Percentiles rank a stretch among this genome's conserved stretches.
Evolutionary conservation across 2,329 filamentous ascomycete genomes (phyloP).

Genomic region (Sarocladiaceae sp.): DNA sequence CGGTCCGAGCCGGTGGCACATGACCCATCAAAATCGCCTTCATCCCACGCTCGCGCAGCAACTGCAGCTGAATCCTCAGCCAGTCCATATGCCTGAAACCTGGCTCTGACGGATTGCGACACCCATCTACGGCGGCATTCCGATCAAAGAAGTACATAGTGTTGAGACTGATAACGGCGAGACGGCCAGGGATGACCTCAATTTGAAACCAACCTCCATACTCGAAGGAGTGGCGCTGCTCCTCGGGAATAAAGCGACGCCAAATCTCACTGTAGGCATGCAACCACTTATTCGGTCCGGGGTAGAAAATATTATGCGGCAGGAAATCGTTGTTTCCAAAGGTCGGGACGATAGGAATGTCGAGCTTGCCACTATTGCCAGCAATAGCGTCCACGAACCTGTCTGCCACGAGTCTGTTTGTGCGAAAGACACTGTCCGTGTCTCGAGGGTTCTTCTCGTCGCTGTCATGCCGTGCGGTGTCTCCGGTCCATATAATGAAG

Average conservation of each 20-base stretch:
- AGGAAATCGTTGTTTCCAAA: slow-evolving; percentile 98
- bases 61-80: slow-evolving; percentile 83
- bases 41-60: slow-evolving; percentile 77
- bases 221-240: slow-evolving; percentile 84
- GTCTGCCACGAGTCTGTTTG: slow-evolving; percentile 71
- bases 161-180: slow-evolving; percentile 92
- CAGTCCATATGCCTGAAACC: slow-evolving; percentile 96
- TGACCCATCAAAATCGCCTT: slow-evolving; percentile 95
- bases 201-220: slow-evolving; percentile 93
- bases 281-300: slow-evolving; percentile 85
- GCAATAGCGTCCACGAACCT: slow-evolving; percentile 75
- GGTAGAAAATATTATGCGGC: slow-evolving; percentile 87
- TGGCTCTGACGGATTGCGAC: slow-evolving; percentile 71
- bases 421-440: slow-evolving; percentile 67
- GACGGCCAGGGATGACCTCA: slow-evolving; percentile 80
- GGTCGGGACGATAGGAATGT: slow-evolving; percentile 80
- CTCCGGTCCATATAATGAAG: slow-evolving; percentile 91
- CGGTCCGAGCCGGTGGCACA: slow-evolving; percentile 83
- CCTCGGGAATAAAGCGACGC: slow-evolving; percentile 84
- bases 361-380: slow-evolving; percentile 51
- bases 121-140: slow-evolving; percentile 92
- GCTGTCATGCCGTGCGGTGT: slow-evolving; percentile 85
- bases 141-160: slow-evolving; percentile 94
- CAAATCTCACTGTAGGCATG: slow-evolving; percentile 74
- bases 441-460: slow-evolving; percentile 77